Percentiles rank a stretch among this genome's conserved stretches.
phyloP scores from a whole-genome alignment of 805 yeast species.

The Yamadazyma philogaea region DNA sequence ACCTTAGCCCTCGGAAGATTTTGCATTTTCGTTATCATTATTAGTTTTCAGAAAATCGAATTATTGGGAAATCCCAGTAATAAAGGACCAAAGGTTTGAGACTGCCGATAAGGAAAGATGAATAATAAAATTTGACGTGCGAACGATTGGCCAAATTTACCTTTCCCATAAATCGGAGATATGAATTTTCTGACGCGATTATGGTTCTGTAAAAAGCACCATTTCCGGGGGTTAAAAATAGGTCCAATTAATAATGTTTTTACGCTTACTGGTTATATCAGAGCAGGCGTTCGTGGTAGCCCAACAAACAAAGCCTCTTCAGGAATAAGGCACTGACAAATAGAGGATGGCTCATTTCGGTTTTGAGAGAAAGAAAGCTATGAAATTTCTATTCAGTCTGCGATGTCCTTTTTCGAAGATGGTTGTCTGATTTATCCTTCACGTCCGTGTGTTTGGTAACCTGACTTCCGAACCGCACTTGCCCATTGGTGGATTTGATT shows the following conservation, averaged over 20 bases:
- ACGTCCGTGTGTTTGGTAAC: no score
- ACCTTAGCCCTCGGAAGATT: conserved; percentile 15
- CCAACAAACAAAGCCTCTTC: background rate
- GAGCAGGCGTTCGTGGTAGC: background rate
- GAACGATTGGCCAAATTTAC: conserved; percentile 6
- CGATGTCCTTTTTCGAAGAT: no score
- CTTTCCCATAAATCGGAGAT: conserved; percentile 10
- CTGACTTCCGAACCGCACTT: no score
- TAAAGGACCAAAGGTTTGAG: background rate
- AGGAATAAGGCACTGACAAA: no score
- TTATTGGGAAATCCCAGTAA: background rate
- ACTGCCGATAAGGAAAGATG: conserved; percentile 5
- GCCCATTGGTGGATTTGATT: no score
- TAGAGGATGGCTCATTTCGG: no score
- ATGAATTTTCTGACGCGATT: conserved; percentile 2
- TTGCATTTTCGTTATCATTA: conserved; percentile 11
- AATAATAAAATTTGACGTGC: conserved; percentile 7
- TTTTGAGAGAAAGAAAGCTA: no score
- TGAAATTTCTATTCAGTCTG: no score
- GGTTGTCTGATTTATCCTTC: no score
- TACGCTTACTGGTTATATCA: conserved; percentile 2
- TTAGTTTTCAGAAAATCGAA: background rate
- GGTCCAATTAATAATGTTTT: conserved; percentile 6
- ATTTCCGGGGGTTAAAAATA: background rate
- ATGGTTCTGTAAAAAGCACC: conserved; percentile 1